These are phyloP conservation scores for Gossypium rotundifolium DNA, from an alignment of 345 rosid species.

Conservation along the genomic window DNA sequence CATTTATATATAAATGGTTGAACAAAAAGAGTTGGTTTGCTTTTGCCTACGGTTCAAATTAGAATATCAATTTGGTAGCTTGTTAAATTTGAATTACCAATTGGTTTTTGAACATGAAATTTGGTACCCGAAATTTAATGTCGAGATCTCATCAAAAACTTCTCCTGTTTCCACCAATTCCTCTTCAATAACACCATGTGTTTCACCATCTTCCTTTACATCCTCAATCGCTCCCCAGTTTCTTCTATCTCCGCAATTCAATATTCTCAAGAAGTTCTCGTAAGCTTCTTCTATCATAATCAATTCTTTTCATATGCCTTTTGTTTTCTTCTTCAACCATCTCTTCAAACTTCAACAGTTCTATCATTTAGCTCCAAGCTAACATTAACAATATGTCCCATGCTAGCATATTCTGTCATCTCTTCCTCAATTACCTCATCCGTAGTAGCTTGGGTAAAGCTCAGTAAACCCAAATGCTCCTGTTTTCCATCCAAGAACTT, in stretches of 20 bases:
- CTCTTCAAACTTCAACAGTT: neutral
- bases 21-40: too few species aligned
- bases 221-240: constrained; percentile 5
- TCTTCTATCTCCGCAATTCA: neutral
- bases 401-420: neutral
- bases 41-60: too few species aligned
- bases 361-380: neutral
- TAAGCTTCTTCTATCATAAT: neutral
- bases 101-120: too few species aligned
- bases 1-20: too few species aligned
- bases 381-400: neutral
- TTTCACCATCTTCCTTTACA: neutral
- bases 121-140: too few species aligned
- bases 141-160: too few species aligned
- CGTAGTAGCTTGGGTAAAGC: constrained; percentile 1
- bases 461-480: too few species aligned
- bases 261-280: neutral
- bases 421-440: neutral
- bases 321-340: constrained; percentile 3
- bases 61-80: too few species aligned
- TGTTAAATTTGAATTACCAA: too few species aligned
- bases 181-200: neutral
- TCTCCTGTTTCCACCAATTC: constrained; percentile 10
- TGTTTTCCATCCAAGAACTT: too few species aligned
- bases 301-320: neutral